phyloP scores from a whole-genome alignment of 176 grass and related monocot species.

The Thinopyrum elongatum region DNA sequence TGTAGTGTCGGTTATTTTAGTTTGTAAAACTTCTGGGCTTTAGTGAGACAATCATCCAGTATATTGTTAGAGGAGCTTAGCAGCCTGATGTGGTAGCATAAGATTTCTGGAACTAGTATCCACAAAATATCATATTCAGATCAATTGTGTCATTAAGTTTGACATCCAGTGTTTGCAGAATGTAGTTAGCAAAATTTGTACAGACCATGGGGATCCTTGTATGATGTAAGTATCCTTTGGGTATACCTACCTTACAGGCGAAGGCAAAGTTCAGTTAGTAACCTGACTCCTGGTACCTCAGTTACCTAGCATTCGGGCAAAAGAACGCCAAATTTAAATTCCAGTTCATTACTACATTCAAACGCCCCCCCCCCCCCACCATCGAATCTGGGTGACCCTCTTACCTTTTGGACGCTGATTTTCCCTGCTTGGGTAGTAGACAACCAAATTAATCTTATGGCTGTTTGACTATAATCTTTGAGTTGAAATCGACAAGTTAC shows the following conservation, averaged over 20 bases:
- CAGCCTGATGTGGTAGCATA: neutral
- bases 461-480: neutral
- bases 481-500: neutral
- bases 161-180: constrained; percentile 18
- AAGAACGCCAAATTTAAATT: neutral
- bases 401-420: neutral
- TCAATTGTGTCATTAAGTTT: neutral
- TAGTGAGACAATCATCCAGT: neutral
- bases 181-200: neutral
- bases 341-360: neutral
- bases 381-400: neutral
- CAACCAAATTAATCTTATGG: neutral
- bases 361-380: neutral
- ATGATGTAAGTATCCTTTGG: neutral
- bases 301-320: neutral
- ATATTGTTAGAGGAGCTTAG: neutral
- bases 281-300: neutral
- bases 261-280: neutral
- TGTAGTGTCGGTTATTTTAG: neutral
- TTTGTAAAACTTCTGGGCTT: neutral
- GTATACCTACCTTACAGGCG: neutral
- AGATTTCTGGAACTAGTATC: neutral
- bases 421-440: neutral
- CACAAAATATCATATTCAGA: neutral
- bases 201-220: constrained; percentile 2